Evolutionary conservation across 805 yeast species (phyloP).

Genomic region (Saccharomycopsis fermentans): DNA sequence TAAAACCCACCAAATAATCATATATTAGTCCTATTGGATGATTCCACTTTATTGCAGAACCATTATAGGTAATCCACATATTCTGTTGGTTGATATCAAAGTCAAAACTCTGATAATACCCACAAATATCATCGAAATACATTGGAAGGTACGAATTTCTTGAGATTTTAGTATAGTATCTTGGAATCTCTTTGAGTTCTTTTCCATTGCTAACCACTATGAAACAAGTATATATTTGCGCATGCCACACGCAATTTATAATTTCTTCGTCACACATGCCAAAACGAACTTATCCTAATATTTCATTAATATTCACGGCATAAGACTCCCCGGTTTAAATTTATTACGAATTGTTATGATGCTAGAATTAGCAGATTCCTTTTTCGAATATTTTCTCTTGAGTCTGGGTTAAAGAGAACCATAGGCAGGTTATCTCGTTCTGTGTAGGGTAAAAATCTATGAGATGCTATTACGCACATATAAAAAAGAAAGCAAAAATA

Average conservation of each 20-base stretch:
- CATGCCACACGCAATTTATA: slow-evolving; percentile 11
- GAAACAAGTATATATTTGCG: slow-evolving; percentile 1
- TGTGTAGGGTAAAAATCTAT: neutral
- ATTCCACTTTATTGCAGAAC: slow-evolving; percentile 64
- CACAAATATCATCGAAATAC: slow-evolving; percentile 24
- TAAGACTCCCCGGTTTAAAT: neutral
- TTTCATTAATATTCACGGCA: neutral
- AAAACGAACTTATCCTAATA: neutral
- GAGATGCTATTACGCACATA: neutral
- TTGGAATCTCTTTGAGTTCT: neutral
- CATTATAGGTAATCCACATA: slow-evolving; percentile 63
- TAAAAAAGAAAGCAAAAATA: too few species aligned
- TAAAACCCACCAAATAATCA: slow-evolving; percentile 38
- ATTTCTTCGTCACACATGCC: slow-evolving; percentile 4
- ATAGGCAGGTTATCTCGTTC: too few species aligned
- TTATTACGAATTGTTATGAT: too few species aligned
- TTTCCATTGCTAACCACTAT: neutral
- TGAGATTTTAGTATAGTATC: slow-evolving; percentile 17
- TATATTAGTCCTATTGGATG: slow-evolving; percentile 61
- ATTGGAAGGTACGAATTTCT: slow-evolving; percentile 48
- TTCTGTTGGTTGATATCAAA: slow-evolving; percentile 10
- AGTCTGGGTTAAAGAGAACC: too few species aligned
- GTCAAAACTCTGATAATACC: neutral
- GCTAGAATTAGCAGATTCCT: too few species aligned
- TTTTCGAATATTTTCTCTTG: too few species aligned